Conservation (phyloP, 2,329 filamentous ascomycete genomes). For the Chrysoporthe deuterocubensis region DNA sequence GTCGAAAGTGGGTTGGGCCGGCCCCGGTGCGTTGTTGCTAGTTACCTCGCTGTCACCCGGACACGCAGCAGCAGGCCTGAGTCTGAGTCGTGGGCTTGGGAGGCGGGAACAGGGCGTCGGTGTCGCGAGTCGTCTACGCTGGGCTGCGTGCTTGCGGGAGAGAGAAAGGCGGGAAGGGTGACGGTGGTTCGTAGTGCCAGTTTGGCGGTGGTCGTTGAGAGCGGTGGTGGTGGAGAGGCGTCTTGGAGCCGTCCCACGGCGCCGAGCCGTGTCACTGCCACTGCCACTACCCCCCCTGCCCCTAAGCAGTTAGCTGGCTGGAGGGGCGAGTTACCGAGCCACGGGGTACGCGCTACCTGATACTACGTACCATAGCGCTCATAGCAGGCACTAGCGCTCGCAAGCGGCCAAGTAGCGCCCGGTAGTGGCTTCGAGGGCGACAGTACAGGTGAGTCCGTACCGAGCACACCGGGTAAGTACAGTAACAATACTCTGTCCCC, state of each 20-base stretch:
- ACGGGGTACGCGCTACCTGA: background rate
- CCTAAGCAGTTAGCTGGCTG: background rate
- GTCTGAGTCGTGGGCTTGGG: no score
- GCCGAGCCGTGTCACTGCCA: background rate
- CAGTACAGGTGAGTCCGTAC: no score
- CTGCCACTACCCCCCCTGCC: background rate
- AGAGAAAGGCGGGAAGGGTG: background rate
- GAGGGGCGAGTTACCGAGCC: background rate
- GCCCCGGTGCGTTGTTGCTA: constrained; percentile 1
- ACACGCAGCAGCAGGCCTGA: background rate
- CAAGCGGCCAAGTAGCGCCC: background rate
- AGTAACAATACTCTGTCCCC: background rate
- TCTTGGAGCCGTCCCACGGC: background rate
- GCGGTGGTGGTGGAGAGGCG: background rate
- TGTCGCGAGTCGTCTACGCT: background rate
- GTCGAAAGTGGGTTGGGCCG: constrained; percentile 8
- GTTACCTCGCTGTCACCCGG: background rate
- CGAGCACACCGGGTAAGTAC: background rate
- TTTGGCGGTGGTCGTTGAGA: background rate
- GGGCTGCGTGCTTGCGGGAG: constrained; percentile 10
- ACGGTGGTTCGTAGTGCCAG: background rate
- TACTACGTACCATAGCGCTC: background rate
- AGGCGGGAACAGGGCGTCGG: no score
- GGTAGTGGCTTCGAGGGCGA: background rate
- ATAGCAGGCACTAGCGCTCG: background rate